phyloP scores from a whole-genome alignment of 495 filamentous ascomycete genomes.

The Emericellopsis terricola region DNA sequence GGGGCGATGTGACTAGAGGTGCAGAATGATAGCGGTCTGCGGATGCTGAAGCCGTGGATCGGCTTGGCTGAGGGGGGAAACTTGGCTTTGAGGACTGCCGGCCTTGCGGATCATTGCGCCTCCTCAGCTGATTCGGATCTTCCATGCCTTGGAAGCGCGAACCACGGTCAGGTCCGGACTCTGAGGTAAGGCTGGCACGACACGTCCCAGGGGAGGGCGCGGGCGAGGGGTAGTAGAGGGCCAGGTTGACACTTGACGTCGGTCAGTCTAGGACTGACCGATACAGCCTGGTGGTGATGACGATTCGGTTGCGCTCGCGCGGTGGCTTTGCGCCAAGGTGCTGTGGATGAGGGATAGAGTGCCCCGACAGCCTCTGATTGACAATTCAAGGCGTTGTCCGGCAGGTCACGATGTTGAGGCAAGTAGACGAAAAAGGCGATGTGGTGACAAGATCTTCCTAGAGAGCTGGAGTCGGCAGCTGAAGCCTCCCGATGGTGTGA shows the following conservation, averaged over 20 bases:
- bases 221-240: conserved; percentile 33
- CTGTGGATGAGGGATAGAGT: too few species aligned
- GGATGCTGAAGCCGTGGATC: not conserved
- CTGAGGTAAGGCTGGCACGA: conserved; percentile 26
- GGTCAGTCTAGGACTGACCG: too few species aligned
- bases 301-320: too few species aligned
- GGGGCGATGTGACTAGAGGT: conserved; percentile 23
- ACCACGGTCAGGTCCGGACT: conserved; percentile 24
- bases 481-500: too few species aligned
- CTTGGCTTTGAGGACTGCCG: conserved; percentile 22
- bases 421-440: too few species aligned
- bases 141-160: conserved; percentile 44
- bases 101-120: conserved; percentile 47
- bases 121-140: conserved; percentile 44
- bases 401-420: too few species aligned
- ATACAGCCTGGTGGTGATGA: too few species aligned
- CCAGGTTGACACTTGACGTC: conserved; percentile 28
- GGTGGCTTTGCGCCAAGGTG: too few species aligned
- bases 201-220: conserved; percentile 40
- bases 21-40: conserved; percentile 28
- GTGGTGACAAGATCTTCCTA: too few species aligned
- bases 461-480: too few species aligned
- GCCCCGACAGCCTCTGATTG: too few species aligned
- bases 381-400: too few species aligned
- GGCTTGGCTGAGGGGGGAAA: conserved; percentile 16